These are phyloP conservation scores for Collybia mongolica DNA, from an alignment of 768 basidiomycete species.

Conservation along the genomic window DNA sequence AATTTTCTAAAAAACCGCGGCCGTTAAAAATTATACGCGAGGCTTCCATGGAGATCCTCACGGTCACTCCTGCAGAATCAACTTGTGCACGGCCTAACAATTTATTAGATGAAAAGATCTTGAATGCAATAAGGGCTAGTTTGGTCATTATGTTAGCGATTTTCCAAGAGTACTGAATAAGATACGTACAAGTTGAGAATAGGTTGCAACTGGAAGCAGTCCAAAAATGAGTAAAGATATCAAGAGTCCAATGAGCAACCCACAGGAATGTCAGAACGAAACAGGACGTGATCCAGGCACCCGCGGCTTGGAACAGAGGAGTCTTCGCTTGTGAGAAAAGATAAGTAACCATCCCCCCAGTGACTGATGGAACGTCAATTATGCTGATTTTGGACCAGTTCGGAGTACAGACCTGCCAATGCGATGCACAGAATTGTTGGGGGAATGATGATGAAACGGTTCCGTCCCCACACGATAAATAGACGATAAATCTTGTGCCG, in stretches of 20 bases:
- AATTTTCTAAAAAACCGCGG: conserved; percentile 13
- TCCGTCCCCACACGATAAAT: conserved; percentile 10
- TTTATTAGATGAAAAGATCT: conserved; percentile 13
- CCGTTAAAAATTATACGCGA: background rate
- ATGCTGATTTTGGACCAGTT: background rate
- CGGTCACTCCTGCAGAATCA: conserved; percentile 6
- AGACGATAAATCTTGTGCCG: conserved; percentile 8
- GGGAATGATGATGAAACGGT: conserved; percentile 7
- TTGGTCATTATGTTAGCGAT: background rate
- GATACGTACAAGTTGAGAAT: conserved; percentile 13
- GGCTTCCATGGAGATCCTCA: background rate
- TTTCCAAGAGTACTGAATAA: background rate
- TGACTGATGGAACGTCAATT: conserved; percentile 1
- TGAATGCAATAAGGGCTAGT: conserved; percentile 18
- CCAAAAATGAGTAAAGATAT: background rate
- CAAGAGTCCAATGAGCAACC: background rate
- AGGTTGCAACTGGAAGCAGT: conserved; percentile 15
- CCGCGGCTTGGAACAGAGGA: conserved; percentile 19
- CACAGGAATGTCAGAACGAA: conserved; percentile 19
- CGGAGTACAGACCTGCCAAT: conserved; percentile 3
- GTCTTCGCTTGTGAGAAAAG: conserved; percentile 16
- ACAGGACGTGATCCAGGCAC: conserved; percentile 18
- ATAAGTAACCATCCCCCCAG: conserved; percentile 15
- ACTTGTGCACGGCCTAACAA: conserved; percentile 2
- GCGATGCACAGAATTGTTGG: conserved; percentile 7